Evolutionary conservation across 2,329 filamentous ascomycete genomes (phyloP), one percentile per base, ranked within the genome.

Genomic region (Emydomyces testavorans): DNA sequence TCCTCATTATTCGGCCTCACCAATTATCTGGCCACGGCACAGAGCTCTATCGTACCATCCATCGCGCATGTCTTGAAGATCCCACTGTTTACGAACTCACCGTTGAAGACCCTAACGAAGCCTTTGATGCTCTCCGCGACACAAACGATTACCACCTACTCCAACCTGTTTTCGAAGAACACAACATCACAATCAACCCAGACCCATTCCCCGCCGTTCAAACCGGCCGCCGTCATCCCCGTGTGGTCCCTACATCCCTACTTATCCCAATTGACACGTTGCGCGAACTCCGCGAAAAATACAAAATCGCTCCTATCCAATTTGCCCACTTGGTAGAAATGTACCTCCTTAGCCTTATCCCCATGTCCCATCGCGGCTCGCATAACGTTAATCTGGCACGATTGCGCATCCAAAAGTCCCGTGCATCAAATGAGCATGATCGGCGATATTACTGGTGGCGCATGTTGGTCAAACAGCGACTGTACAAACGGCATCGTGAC

Each of bases 61-160:
- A 87, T 60, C 68, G 75, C 6, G 69, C 80, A 55, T 83, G 85
- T 54, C 73, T 83, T 50, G 72, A 77, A 28, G 77, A 83, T 49
- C 64, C 76, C 0, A 80, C 82, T 51, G 83, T 88, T 6, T 73
- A 79, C 47, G 90, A 96, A 62, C 77, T 98, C 58, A 93, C 89
- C 0, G 82, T 98, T 4, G 92, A 98, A 67, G 90, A 96, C 52
- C 93, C 92, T 0, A 96, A 79, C 56, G 79, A 82, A 61, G 73
- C 71, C 21, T 82, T 82, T 54, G 79, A 82, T 56, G 76, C 76
- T 43, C 74, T 82, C 55, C 76, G 79, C 49, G 79, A 82, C 59
- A 73, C 72, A 51, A 74, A 75, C 57, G 79, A 82, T 59, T 74
- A 79, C 51, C 68, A 71, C 20, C 70, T 74, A 50, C 69, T 82